Base-by-base conservation (phyloP, 352 stramenopile genomes). In the Hyaloperonospora brassicae region DNA sequence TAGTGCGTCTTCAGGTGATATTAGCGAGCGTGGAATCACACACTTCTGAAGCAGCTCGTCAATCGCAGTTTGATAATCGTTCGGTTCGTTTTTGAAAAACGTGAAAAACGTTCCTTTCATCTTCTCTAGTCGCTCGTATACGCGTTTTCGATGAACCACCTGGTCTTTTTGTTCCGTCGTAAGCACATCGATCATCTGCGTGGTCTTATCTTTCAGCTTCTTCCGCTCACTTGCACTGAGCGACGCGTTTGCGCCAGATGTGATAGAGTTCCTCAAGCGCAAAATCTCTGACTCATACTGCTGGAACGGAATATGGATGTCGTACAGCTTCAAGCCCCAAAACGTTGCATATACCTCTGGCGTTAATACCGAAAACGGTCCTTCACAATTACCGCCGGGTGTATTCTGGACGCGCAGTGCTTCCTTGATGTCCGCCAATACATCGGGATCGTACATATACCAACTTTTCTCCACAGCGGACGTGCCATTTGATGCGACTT, bases 101-200 rank as follows among this genome's bases (percentile, higher is more conserved):
- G 41, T 64, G 59, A 92, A 92, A 54, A 89, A 91, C 21, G 41
- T 55, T 5, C 46, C n/a, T 43, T 94, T 94, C 60, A 76, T 81
- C 22, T 70, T 70, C 21, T 92, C 79, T 2, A 94, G 59, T 9
- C 78, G 76, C 55, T 91, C 84, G 36, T 75, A 87, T 11, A 94
- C 79, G n/a, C 73, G 77, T 59, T 91, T 92, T 27, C 84, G 81
- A 55, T 94, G 81, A 3, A 77, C 68, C 17, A 94, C 81, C 47
- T 94, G 84, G 42, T 90, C 82, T 38, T 92, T 92, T 56, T 92
- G 82, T 47, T 94, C 84, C n/a, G 70, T 87, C 2, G 79, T 78
- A 9, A 93, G 62, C 47, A 87, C 82, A 59, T 93, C 83, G 39
- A 93, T 91, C 59, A 82, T 78, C 47, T 84, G 71, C 25, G 68